Evolutionary conservation across 1,139 yeast species (phyloP).

Genomic region (Ogataea hybrid): DNA sequence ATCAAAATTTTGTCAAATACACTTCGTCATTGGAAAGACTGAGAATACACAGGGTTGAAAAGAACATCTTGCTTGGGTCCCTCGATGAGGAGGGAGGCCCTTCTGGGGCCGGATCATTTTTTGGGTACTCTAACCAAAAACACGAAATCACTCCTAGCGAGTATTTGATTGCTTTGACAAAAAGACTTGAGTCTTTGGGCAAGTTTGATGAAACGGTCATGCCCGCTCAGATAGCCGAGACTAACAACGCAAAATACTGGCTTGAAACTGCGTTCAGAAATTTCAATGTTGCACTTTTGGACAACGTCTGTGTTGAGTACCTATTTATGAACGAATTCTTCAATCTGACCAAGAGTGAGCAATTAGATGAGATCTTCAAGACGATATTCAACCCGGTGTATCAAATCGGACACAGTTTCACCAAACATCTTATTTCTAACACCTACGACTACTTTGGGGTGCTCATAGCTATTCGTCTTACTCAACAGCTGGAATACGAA

Average conservation of each 20-base stretch:
- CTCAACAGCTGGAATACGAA: constrained; percentile 61
- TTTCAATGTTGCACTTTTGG: constrained; percentile 70
- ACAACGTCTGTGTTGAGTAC: constrained; percentile 77
- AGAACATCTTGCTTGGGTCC: constrained; percentile 21
- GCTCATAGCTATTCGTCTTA: constrained; percentile 70
- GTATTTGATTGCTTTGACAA: constrained; percentile 28
- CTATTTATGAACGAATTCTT: constrained; percentile 73
- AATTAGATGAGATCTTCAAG: constrained; percentile 42
- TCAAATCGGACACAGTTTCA: constrained; percentile 53
- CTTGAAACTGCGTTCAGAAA: constrained; percentile 73
- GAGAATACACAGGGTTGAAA: constrained; percentile 35
- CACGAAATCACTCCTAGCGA: constrained; percentile 25
- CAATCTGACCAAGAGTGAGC: constrained; percentile 42
- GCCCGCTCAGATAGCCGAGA: constrained; percentile 84
- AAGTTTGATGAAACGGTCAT: constrained; percentile 56
- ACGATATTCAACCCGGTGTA: constrained; percentile 49
- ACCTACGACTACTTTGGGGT: constrained; percentile 78
- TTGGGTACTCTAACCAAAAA: constrained; percentile 7
- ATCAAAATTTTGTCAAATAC: constrained; percentile 75
- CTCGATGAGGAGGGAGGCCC: constrained; percentile 19
- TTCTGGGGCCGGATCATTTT: constrained; percentile 7
- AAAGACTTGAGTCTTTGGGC: constrained; percentile 23
- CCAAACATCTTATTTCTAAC: constrained; percentile 44
- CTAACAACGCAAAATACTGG: constrained; percentile 63
- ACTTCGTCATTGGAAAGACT: constrained; percentile 70